Conservation (phyloP, 768 basidiomycete genomes). For the Pulveroboletus frians region DNA sequence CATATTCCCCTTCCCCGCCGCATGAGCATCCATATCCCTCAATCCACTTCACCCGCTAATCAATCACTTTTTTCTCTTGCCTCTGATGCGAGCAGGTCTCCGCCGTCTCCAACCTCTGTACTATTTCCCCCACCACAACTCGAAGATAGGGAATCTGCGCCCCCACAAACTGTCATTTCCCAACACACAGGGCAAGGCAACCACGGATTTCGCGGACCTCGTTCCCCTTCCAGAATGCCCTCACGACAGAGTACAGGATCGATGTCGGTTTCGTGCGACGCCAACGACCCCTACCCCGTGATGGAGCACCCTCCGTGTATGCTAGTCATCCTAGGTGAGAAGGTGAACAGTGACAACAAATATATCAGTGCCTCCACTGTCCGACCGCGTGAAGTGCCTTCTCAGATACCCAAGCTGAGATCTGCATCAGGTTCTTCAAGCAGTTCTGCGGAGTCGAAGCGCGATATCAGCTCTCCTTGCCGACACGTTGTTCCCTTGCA, state of each 20-base stretch:
- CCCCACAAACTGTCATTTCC: not conserved
- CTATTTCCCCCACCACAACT: not conserved
- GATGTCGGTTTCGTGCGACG: slow-evolving; percentile 3
- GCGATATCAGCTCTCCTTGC: slow-evolving; percentile 1
- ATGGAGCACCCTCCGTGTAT: not conserved
- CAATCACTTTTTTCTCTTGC: slow-evolving; percentile 12
- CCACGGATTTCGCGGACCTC: slow-evolving; percentile 43
- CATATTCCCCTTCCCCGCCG: slow-evolving; percentile 12
- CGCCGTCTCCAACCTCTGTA: slow-evolving; percentile 2
- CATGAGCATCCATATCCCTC: slow-evolving; percentile 11
- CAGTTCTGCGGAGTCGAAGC: slow-evolving; percentile 16
- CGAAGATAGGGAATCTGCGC: slow-evolving; percentile 2
- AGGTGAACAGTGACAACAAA: slow-evolving; percentile 12
- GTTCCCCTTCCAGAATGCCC: slow-evolving; percentile 32
- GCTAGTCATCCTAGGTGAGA: slow-evolving; percentile 10
- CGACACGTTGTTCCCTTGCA: slow-evolving; percentile 8
- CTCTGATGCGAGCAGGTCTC: slow-evolving; percentile 11
- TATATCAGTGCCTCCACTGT: not conserved
- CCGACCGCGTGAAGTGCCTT: slow-evolving; percentile 13
- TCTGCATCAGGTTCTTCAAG: slow-evolving; percentile 24
- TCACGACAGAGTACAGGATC: slow-evolving; percentile 27
- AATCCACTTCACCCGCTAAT: slow-evolving; percentile 7
- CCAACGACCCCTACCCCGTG: not conserved
- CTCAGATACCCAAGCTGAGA: slow-evolving; percentile 30
- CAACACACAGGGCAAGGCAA: slow-evolving; percentile 22